Conservation (phyloP, 352 stramenopile species). For the Plasmopara muralis region DNA sequence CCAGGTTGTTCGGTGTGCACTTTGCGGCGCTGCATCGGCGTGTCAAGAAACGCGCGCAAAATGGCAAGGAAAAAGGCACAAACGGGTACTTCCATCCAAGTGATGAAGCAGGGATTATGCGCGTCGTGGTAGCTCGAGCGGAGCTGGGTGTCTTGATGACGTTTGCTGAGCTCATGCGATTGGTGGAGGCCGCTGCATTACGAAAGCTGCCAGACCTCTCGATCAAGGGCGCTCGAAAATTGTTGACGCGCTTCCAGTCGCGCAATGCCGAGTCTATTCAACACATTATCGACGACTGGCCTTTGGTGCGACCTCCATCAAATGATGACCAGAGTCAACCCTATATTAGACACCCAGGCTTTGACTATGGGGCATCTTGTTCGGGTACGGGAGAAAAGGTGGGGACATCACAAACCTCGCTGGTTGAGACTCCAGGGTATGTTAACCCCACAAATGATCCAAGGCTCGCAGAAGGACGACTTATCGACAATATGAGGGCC, state of each 20-base stretch:
- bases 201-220: constrained; percentile 57
- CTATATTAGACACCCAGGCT: too few relatives aligned
- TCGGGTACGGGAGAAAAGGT: too few relatives aligned
- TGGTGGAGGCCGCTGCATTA: constrained; percentile 44
- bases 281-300: too few relatives aligned
- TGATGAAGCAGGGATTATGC: constrained; percentile 51
- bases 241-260: constrained; percentile 44
- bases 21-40: constrained; percentile 51
- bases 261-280: constrained; percentile 1
- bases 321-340: too few relatives aligned
- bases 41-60: constrained; percentile 46
- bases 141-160: constrained; percentile 61
- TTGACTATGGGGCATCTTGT: too few relatives aligned
- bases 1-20: constrained; percentile 44
- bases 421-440: too few relatives aligned
- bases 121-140: constrained; percentile 44
- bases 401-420: too few relatives aligned
- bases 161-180: constrained; percentile 55
- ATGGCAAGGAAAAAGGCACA: constrained; percentile 7
- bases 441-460: too few relatives aligned
- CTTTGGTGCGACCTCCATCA: too few relatives aligned
- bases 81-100: constrained; percentile 40
- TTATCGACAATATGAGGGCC: too few relatives aligned
- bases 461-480: too few relatives aligned
- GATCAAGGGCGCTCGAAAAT: constrained; percentile 40